Conservation (phyloP, 768 basidiomycete species). For the Hebeloma cylindrosporum region DNA sequence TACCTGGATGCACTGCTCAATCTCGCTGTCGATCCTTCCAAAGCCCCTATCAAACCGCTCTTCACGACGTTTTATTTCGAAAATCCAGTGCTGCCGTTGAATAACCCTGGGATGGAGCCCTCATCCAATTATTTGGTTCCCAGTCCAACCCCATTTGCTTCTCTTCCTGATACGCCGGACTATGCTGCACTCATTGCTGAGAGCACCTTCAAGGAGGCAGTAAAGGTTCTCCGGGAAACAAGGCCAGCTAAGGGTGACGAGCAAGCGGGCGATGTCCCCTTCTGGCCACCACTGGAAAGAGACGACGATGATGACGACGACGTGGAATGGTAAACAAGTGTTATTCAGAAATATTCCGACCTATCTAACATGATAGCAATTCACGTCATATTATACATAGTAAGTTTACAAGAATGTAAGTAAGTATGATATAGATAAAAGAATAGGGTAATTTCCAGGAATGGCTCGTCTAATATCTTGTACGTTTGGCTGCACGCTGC, state of each 20-base stretch:
- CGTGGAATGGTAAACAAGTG: constrained; percentile 26
- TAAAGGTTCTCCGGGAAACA: constrained; percentile 18
- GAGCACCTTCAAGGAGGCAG: constrained; percentile 24
- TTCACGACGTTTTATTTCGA: constrained; percentile 62
- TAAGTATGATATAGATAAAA: no score
- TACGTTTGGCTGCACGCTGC: constrained; percentile 6
- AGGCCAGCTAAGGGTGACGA: constrained; percentile 8
- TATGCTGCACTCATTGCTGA: constrained; percentile 58
- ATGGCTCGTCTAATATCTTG: constrained; percentile 2
- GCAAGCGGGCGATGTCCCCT: constrained; percentile 24
- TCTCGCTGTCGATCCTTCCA: constrained; percentile 23
- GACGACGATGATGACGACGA: constrained; percentile 32
- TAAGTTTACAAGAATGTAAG: no score
- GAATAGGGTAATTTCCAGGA: neutral
- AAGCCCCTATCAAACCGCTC: constrained; percentile 34
- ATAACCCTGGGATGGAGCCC: neutral
- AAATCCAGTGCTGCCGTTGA: constrained; percentile 21
- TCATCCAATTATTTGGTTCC: constrained; percentile 23
- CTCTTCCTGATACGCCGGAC: constrained; percentile 56
- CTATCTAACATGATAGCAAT: no score
- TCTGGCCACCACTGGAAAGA: constrained; percentile 41
- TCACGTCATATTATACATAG: no score
- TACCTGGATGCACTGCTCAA: constrained; percentile 54
- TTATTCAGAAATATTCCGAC: no score
- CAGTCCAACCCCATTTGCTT: constrained; percentile 31